A percentile compares a stretch with the other conserved stretches of the same genome.
Conservation (phyloP, 169 alveolate species). For the Eimeria sp. region DNA sequence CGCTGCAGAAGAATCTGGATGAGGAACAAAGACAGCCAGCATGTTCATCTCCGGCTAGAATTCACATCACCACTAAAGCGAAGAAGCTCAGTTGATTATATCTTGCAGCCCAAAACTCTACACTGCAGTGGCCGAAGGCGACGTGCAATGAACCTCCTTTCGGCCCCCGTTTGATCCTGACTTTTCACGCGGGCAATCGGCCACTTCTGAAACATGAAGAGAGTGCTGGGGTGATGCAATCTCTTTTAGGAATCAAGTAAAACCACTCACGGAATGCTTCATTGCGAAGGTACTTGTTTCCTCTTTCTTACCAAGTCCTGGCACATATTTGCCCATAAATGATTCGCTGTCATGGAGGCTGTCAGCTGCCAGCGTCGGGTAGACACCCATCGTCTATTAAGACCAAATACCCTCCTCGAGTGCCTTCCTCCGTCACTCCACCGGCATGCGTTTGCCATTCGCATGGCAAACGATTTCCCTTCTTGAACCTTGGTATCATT, state of each 20-base stretch:
- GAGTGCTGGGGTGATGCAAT: not conserved
- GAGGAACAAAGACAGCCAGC: not conserved
- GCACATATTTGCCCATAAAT: not conserved
- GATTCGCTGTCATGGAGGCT: not conserved
- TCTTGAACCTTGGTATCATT: not conserved
- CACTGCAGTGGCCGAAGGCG: not conserved
- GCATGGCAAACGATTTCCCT: too few species aligned
- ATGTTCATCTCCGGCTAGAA: not conserved
- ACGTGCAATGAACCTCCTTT: not conserved
- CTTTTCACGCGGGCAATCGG: not conserved
- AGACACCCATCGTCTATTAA: not conserved
- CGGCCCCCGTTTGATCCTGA: not conserved
- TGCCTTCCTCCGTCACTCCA: too few species aligned
- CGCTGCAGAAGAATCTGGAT: not conserved
- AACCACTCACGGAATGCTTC: not conserved
- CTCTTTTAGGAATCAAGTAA: not conserved
- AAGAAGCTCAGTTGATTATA: not conserved
- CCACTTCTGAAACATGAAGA: not conserved
- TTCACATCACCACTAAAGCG: not conserved
- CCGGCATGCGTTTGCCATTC: too few species aligned
- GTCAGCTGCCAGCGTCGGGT: not conserved
- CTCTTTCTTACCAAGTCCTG: not conserved
- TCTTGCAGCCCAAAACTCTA: not conserved
- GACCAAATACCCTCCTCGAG: not conserved
- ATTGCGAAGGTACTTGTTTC: not conserved